A percentile compares a stretch with the other conserved stretches of the same genome.
Conservation (phyloP, 306 rosid genomes). For the Psophocarpus tetragonolobus region DNA sequence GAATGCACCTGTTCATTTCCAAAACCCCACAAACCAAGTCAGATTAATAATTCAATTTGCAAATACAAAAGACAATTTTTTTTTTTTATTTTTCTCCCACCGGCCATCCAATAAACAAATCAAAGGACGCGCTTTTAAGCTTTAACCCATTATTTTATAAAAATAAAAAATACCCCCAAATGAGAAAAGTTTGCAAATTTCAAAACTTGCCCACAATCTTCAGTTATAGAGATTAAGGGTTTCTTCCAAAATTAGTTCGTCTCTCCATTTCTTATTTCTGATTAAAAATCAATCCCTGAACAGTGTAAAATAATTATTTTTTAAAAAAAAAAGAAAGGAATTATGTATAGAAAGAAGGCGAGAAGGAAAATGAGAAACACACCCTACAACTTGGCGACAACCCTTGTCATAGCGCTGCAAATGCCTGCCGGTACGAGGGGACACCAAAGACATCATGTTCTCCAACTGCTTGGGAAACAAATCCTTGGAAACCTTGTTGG, state of each 20-base stretch:
- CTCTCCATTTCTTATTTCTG: not conserved
- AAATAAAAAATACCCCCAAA: constrained; percentile 11
- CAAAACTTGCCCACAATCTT: not conserved
- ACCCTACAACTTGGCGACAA: constrained; percentile 91
- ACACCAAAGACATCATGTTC: constrained; percentile 51
- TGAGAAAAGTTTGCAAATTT: not conserved
- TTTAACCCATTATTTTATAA: not conserved
- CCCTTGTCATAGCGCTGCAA: constrained; percentile 78
- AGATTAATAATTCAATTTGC: constrained; percentile 6
- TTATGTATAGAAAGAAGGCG: not conserved
- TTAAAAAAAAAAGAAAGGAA: not conserved
- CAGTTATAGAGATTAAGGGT: not conserved
- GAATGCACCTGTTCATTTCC: constrained; percentile 77
- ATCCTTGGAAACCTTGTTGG: constrained; percentile 39
- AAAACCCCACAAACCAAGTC: constrained; percentile 15
- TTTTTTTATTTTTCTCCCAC: not conserved
- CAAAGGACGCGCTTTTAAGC: not conserved
- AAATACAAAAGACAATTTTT: not conserved
- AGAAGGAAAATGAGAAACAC: constrained; percentile 3
- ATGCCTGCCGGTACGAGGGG: constrained; percentile 72
- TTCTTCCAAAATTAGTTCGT: not conserved
- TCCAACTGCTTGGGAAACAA: constrained; percentile 45
- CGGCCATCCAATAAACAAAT: constrained; percentile 8
- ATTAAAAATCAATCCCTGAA: not conserved
- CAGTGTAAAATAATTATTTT: not conserved